Base-by-base conservation (phyloP, 2,329 filamentous ascomycete species). In the Aureobasidium sp. region DNA sequence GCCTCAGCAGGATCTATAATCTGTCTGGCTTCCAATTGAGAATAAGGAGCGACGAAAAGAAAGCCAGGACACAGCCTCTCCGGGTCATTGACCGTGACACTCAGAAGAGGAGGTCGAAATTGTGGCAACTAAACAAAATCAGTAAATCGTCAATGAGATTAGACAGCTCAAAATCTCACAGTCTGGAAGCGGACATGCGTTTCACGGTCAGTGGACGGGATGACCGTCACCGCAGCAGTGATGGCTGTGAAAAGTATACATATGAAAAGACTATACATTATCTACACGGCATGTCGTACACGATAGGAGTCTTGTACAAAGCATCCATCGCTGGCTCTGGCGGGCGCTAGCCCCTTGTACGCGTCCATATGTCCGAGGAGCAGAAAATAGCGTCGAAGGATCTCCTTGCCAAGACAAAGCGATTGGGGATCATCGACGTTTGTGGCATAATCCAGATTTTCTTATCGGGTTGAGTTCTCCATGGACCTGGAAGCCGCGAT, bases 51-150 rank as follows among this genome's bases (percentile, higher is more conserved):
- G 16, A 66, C 54, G 41, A 67, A 65, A 50, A 63, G 61, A 49
- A 65, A 66, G 21, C 66, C 66, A 13, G 60, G 63, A 25, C 63
- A 32, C 6, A 64, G 57, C 13, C 37, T 48, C 11, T 64, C 60
- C 8, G 61, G 34, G 29, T 58, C 48, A 36, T 64, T 61, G 14
- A 66, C 63, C 13, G 63, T 61, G 16, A 66, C 57, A 13, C 62
- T 90, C 87, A 42, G 91, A 71, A 30, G 32, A 5, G 64, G 64
- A 3, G 64, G 53, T 9, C 53, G 53, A 16, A 27, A 45, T 9
- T 57, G 39, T 27, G 53, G 37, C 55, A 45, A 16, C 53, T 57
- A 13, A 5, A 1, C 11, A 45, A 3, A 29, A 11, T 57, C 11
- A 57, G 29, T 25, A 27, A 5, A 44, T n/a, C 11, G 9, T 44